Conservation (phyloP, 2,329 filamentous ascomycete genomes). For the Penicillium sp. region DNA sequence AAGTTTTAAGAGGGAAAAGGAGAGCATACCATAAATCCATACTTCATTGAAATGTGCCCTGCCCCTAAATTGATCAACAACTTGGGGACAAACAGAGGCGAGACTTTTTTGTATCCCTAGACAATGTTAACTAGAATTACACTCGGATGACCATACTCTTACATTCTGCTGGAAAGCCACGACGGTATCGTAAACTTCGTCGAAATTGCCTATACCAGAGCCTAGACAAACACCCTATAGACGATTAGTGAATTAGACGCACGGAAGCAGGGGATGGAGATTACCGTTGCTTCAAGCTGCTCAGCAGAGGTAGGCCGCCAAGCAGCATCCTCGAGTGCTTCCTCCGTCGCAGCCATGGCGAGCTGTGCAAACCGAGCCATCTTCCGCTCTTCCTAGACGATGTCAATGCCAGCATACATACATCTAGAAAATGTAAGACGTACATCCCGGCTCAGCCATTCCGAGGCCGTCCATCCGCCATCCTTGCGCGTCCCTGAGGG, state of each 20-base stretch:
- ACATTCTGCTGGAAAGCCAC: constrained; percentile 71
- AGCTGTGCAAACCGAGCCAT: constrained; percentile 94
- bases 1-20: neutral
- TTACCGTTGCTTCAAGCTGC: constrained; percentile 67
- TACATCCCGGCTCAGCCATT: constrained; percentile 44
- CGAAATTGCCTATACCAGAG: constrained; percentile 90
- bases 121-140: constrained; percentile 12
- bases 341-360: constrained; percentile 77
- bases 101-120: constrained; percentile 88
- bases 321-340: constrained; percentile 77
- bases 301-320: constrained; percentile 63
- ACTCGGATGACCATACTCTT: constrained; percentile 28
- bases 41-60: constrained; percentile 89
- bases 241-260: too few relatives aligned
- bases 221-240: constrained; percentile 78
- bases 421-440: constrained; percentile 8
- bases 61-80: constrained; percentile 93
- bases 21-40: constrained; percentile 64
- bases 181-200: constrained; percentile 83
- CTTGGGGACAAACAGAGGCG: constrained; percentile 87
- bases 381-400: constrained; percentile 60
- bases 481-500: constrained; percentile 52
- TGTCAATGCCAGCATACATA: neutral
- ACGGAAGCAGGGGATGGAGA: too few relatives aligned
- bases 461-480: constrained; percentile 41